phyloP scores from a whole-genome alignment of 2,329 filamentous ascomycete genomes.

The Botrytis byssoidea region DNA sequence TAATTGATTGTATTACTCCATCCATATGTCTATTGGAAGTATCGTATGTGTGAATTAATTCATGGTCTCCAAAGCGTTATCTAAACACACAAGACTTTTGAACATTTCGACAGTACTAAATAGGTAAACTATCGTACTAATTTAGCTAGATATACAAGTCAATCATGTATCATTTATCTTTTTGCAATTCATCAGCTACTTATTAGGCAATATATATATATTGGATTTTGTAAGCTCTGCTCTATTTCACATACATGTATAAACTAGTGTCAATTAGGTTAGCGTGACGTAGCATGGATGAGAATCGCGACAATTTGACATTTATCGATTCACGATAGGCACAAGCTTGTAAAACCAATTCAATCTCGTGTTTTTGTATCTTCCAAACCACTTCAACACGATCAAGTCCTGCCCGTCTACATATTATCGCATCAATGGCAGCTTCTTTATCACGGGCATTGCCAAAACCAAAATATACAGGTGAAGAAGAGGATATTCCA shows the following conservation, averaged over 20 bases:
- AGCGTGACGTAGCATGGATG: conserved; percentile 14
- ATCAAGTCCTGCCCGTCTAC: background rate
- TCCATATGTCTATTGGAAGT: background rate
- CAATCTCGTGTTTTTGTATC: conserved; percentile 9
- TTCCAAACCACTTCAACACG: background rate
- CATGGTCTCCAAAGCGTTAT: background rate
- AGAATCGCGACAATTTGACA: conserved; percentile 23
- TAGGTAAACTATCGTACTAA: background rate
- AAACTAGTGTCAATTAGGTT: conserved; percentile 23
- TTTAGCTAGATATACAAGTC: background rate
- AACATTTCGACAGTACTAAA: background rate
- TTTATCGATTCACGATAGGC: conserved; percentile 18
- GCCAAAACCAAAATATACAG: conserved; percentile 87
- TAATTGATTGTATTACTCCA: conserved; percentile 5
- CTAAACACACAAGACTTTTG: background rate
- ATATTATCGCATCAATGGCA: conserved; percentile 63
- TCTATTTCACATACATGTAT: background rate
- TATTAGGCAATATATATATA: background rate
- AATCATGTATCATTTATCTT: background rate
- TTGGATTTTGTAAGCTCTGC: background rate
- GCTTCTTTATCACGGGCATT: conserved; percentile 75
- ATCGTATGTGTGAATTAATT: background rate
- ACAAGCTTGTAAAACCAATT: background rate
- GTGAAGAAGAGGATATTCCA: conserved; percentile 80
- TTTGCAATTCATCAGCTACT: background rate